Evolutionary conservation across 176 grass and related monocot species (phyloP), one percentile per base, ranked within the genome.

Genomic region (Ensete glaucum): DNA sequence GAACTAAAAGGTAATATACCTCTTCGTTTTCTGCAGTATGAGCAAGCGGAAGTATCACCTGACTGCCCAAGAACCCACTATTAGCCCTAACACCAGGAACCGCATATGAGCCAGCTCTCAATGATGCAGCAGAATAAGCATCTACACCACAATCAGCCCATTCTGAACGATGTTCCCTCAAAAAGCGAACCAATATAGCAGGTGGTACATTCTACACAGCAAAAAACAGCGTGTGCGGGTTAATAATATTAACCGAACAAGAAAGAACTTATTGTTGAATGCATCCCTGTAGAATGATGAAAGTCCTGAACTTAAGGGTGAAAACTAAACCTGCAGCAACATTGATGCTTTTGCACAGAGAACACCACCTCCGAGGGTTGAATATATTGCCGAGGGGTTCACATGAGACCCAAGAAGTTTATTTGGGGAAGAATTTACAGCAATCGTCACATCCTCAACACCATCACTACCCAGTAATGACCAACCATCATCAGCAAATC

Each of bases 81-180:
- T 81, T 82, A 69, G 91, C 79, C 21, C 87, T 82, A 67, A 87
- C 79, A 60, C 88, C 96, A 79, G 84, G 90, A 78, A 98, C 85
- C 54, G 90, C 84, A 79, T 82, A 89, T 65, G 81, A 59, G 27
- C 82, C 82, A 3, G 86, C 56, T 78, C 91, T 99, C 9, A 95
- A 68, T 3, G 88, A 76, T 75, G 88, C 82, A 53, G 91, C 88
- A 22, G 81, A 99, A 85, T 99, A 99, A 13, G 88, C 91, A 83
- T 99, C 96, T 1, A 99, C 73, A 86, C 86, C 88, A 77, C 89
- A 89, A 89, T 99, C 96, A 54, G 91, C 96, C 96, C 96, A 99
- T 81, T 99, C 88, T 71, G 96, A 99, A 26, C 96, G 88, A 73
- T 95, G 96, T 60, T 95, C 88, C 87, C 96, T 95, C 52, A 99